phyloP scores from a whole-genome alignment of 306 rosid species.

The Senna siamea region DNA sequence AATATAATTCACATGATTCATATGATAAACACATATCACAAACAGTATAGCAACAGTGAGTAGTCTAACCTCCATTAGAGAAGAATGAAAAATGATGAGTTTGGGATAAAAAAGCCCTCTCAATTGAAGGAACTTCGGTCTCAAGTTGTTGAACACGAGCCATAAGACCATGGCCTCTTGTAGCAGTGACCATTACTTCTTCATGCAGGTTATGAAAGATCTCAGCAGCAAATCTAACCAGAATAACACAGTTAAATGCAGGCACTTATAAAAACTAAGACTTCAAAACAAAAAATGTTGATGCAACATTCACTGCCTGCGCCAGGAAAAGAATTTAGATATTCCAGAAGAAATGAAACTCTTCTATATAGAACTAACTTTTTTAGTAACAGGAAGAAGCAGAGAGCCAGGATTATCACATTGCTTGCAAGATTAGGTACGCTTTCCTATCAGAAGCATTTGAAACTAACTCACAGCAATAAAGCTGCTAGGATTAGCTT shows the following conservation, averaged over 20 bases:
- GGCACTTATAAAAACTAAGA: constrained; percentile 3
- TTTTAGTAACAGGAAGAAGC: not conserved
- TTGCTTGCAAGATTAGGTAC: constrained; percentile 8
- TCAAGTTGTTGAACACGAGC: constrained; percentile 95
- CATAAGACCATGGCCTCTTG: constrained; percentile 82
- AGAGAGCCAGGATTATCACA: constrained; percentile 14
- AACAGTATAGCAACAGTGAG: constrained; percentile 21
- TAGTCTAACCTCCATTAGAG: constrained; percentile 68
- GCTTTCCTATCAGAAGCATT: constrained; percentile 19
- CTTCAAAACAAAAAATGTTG: not conserved
- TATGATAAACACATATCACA: constrained; percentile 23
- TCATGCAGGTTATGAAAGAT: constrained; percentile 93
- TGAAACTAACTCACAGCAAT: constrained; percentile 12
- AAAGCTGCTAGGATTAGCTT: constrained; percentile 15
- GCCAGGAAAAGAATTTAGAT: not conserved
- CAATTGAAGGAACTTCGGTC: constrained; percentile 90
- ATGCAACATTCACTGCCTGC: not conserved
- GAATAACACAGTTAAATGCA: constrained; percentile 37
- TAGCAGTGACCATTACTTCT: constrained; percentile 88
- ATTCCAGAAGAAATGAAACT: not conserved
- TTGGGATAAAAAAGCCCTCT: constrained; percentile 74
- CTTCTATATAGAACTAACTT: not conserved
- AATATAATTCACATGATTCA: not conserved
- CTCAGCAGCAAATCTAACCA: constrained; percentile 90
- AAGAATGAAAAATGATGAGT: constrained; percentile 68